Evolutionary conservation across 2,329 filamentous ascomycete species (phyloP), one percentile per base, ranked within the genome.

Genomic region (Calonectria leucothoes): DNA sequence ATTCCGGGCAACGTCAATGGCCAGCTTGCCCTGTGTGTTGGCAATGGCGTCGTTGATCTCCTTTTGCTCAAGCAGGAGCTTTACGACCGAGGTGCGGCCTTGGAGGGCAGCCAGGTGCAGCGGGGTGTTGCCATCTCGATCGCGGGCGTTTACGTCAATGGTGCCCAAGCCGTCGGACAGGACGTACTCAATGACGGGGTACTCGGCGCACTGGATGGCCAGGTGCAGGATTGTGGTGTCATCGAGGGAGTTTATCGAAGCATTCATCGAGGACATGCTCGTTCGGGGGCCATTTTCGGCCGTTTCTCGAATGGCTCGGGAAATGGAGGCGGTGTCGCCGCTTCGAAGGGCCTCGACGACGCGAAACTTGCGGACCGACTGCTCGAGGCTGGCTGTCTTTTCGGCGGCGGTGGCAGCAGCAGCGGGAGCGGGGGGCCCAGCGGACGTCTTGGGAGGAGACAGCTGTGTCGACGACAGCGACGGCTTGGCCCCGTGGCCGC

Each of bases 151-250:
- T 83, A 98, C 87, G 81, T 98, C 95, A 69, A 97, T 88, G 66
- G 87, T 87, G 51, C 87, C 88, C 17, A 87, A 89, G 35, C 93
- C 91, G 74, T 95, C 90, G 2, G 95, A 96, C 52, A 99, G 86
- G n/a, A 98, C 94, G 81, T 96, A 98, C 83, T 99, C 96, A 68
- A 99, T 94, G 33, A 99, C 95, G 25, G 95, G 93, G 63, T 94
- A 90, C 83, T 98, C 97, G 64, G 97, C 96, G 85, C 96, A 98
- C 85, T 99, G 97, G 55, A 98, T 95, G 31, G 97, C 96, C 49
- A 99, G 89, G 83, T 99, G 96, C 45, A 99, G 89, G 51, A 98
- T 93, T 2, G 95, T 97, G 0, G 96, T 98, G 69, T 97, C 96
- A 72, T 96, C 94, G 33, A 95, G 83, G 70, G 88, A 81, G 76